A percentile compares a stretch with the other conserved stretches of the same genome.
Conservation (phyloP, 441 rosid species). For the Erysimum cheiri region DNA sequence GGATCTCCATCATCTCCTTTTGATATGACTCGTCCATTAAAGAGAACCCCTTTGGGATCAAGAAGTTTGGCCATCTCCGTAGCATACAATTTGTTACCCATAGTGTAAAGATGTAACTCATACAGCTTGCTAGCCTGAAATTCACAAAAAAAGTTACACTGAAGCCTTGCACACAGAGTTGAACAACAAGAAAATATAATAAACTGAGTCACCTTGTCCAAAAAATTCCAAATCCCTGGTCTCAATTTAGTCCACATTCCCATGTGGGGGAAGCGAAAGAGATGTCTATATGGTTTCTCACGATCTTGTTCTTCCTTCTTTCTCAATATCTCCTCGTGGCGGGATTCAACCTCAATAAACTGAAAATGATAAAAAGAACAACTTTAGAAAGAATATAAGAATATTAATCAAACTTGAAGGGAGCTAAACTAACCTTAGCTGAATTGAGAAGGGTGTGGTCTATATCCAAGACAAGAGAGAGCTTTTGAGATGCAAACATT, state of each 20-base stretch:
- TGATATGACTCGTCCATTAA: constrained; percentile 94
- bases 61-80: constrained; percentile 99
- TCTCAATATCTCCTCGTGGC: constrained; percentile 85
- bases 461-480: constrained; percentile 96
- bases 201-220: constrained; percentile 70
- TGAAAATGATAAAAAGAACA: constrained; percentile 42
- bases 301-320: constrained; percentile 98
- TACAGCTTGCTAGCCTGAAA: constrained; percentile 85
- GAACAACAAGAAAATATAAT: constrained; percentile 17
- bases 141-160: constrained; percentile 33
- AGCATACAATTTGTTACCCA: constrained; percentile 99
- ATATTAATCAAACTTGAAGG: constrained; percentile 14
- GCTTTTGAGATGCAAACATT: constrained; percentile 88
- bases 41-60: constrained; percentile 85
- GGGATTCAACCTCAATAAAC: constrained; percentile 89
- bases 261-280: constrained; percentile 93
- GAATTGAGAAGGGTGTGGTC: constrained; percentile 99
- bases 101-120: constrained; percentile 96
- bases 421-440: constrained; percentile 69
- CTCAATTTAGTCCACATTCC: constrained; percentile 99
- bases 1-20: constrained; percentile 95
- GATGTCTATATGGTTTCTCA: constrained; percentile 84
- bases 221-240: constrained; percentile 96
- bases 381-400: constrained; percentile 18
- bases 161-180: constrained; percentile 20